Percentiles rank a stretch among this genome's conserved stretches.
These are phyloP conservation scores for Linnemannia zychae DNA, from an alignment of 192 early-diverging fungal genomes.

Conservation along the genomic window DNA sequence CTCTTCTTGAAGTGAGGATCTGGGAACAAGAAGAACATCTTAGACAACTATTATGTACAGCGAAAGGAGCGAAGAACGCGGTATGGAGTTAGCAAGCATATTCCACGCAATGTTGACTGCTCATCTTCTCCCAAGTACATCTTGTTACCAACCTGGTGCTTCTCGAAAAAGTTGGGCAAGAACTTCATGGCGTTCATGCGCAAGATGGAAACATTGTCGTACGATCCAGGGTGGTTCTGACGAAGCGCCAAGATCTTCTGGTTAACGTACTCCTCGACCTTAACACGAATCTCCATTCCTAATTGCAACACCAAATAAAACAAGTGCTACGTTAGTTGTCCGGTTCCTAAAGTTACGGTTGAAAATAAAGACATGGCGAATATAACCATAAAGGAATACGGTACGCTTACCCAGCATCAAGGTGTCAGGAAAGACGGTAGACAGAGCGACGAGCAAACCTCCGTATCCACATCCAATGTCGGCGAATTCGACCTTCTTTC, in stretches of 20 bases:
- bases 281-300: constrained; percentile 98
- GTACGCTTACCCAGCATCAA: constrained; percentile 83
- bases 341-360: not conserved
- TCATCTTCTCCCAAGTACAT: not conserved
- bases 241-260: constrained; percentile 90
- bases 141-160: constrained; percentile 78
- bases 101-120: not conserved
- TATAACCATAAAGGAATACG: not conserved
- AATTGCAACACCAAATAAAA: not conserved
- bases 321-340: not conserved
- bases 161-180: constrained; percentile 96
- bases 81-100: not conserved
- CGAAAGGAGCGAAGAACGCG: not conserved
- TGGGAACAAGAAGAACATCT: constrained; percentile 98
- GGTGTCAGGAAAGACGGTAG: constrained; percentile 91
- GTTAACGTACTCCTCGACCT: constrained; percentile 94
- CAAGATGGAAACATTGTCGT: constrained; percentile 97
- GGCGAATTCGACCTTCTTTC: constrained; percentile 90
- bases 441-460: constrained; percentile 88
- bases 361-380: not conserved
- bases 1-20: constrained; percentile 99
- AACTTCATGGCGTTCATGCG: constrained; percentile 99
- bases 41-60: constrained; percentile 76
- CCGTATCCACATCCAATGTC: constrained; percentile 99
- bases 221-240: constrained; percentile 77